Conservation (phyloP, 768 basidiomycete genomes). For the Lentinus tigrinus region DNA sequence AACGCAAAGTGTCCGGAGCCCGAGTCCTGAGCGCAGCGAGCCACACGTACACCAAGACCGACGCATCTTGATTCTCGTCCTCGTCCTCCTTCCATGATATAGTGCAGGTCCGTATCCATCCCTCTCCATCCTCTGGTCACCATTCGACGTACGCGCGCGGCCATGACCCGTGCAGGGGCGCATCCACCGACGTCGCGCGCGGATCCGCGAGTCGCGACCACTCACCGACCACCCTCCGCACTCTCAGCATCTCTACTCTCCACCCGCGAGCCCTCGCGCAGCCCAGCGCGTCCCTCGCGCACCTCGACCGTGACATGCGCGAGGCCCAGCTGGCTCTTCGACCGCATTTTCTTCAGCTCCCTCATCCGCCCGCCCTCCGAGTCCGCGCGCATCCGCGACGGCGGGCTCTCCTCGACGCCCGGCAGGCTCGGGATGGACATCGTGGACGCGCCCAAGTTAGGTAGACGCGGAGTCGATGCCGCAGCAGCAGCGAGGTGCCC, state of each 20-base stretch:
- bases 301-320: constrained; percentile 3
- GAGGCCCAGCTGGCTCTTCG: constrained; percentile 8
- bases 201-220: no score
- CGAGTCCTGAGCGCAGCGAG: no score
- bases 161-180: no score
- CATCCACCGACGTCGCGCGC: no score
- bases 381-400: not conserved
- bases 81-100: no score
- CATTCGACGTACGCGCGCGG: no score
- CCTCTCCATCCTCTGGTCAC: no score
- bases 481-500: not conserved
- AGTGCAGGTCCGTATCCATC: no score
- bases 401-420: not conserved
- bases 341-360: constrained; percentile 11
- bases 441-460: not conserved
- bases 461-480: not conserved
- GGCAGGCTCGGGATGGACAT: not conserved
- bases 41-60: no score
- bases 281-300: not conserved
- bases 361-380: not conserved
- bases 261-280: not conserved
- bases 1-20: no score
- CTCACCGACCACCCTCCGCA: no score
- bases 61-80: no score
- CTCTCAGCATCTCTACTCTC: not conserved